These are phyloP conservation scores for Botrytis byssoidea DNA, from an alignment of 2,329 filamentous ascomycete genomes.

Conservation along the genomic window DNA sequence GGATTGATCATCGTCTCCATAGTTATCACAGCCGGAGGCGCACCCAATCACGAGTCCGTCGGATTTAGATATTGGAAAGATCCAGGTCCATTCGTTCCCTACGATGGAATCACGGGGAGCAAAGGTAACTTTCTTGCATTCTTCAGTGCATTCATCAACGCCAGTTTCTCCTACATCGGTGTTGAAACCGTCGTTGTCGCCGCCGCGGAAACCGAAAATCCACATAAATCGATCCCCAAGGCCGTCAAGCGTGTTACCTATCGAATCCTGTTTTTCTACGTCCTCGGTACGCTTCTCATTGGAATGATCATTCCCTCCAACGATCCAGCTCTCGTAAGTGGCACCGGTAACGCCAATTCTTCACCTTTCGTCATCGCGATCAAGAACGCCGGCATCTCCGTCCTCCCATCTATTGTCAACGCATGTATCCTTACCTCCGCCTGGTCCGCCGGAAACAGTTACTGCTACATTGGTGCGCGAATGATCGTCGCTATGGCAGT, in stretches of 20 bases:
- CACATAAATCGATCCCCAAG: constrained; percentile 53
- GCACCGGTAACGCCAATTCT: constrained; percentile 47
- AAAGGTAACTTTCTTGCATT: constrained; percentile 58
- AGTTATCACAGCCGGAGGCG: constrained; percentile 62
- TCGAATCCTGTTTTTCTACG: constrained; percentile 57
- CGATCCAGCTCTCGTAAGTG: constrained; percentile 46
- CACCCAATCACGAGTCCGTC: constrained; percentile 55
- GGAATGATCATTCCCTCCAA: constrained; percentile 58
- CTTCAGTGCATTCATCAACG: constrained; percentile 46
- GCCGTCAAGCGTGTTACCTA: constrained; percentile 52
- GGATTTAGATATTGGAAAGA: constrained; percentile 70
- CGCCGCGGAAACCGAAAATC: constrained; percentile 55
- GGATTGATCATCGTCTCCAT: constrained; percentile 65
- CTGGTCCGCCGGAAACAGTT: constrained; percentile 59
- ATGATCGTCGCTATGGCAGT: constrained; percentile 67
- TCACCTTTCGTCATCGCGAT: constrained; percentile 72
- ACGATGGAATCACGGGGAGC: constrained; percentile 59
- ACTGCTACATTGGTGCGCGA: constrained; percentile 64
- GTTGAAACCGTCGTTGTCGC: constrained; percentile 55
- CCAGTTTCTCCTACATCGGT: constrained; percentile 49
- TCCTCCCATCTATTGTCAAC: constrained; percentile 69
- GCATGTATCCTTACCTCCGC: constrained; percentile 65
- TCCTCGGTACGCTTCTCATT: constrained; percentile 48
- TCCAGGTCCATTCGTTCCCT: constrained; percentile 66
- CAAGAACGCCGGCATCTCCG: constrained; percentile 63